These are phyloP conservation scores for Fusarium falciforme DNA, from an alignment of 2,329 filamentous ascomycete species.

Conservation along the genomic window DNA sequence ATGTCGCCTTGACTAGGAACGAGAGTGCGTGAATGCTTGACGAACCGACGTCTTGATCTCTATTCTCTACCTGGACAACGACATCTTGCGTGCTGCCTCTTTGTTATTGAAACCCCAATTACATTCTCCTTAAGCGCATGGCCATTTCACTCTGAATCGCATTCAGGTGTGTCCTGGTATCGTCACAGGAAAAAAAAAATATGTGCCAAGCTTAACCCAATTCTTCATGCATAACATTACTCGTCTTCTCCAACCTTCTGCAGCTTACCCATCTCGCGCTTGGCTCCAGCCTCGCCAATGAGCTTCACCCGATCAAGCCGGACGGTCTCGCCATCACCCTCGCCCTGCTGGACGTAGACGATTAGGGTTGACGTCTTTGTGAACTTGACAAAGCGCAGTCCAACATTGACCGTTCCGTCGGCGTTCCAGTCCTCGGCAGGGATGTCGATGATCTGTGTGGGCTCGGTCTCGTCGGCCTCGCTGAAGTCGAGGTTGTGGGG, in stretches of 20 bases:
- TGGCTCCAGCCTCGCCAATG: slow-evolving; percentile 90
- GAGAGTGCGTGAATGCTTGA: not conserved
- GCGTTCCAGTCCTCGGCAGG: slow-evolving; percentile 83
- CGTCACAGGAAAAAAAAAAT: not conserved
- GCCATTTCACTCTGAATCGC: slow-evolving; percentile 20
- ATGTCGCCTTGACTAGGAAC: not conserved
- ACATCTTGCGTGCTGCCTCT: slow-evolving; percentile 13
- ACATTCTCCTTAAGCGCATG: slow-evolving; percentile 16
- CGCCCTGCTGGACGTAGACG: slow-evolving; percentile 88
- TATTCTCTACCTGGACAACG: slow-evolving; percentile 37
- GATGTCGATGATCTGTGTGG: slow-evolving; percentile 84
- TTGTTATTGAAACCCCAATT: slow-evolving; percentile 37
- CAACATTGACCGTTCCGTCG: slow-evolving; percentile 77
- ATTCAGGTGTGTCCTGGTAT: not conserved
- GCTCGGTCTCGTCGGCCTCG: slow-evolving; percentile 87
- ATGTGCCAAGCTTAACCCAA: not conserved
- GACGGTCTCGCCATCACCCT: slow-evolving; percentile 85
- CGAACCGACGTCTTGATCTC: slow-evolving; percentile 22
- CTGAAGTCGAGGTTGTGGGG: slow-evolving; percentile 93
- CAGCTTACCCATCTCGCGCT: slow-evolving; percentile 91
- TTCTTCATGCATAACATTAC: slow-evolving; percentile 49
- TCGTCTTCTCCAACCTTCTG: slow-evolving; percentile 90
- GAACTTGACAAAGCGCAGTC: slow-evolving; percentile 94
- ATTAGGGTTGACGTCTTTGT: slow-evolving; percentile 91
- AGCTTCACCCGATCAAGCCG: slow-evolving; percentile 83